Base-by-base conservation (phyloP, 2,329 filamentous ascomycete genomes). In the Botrytis tulipae region DNA sequence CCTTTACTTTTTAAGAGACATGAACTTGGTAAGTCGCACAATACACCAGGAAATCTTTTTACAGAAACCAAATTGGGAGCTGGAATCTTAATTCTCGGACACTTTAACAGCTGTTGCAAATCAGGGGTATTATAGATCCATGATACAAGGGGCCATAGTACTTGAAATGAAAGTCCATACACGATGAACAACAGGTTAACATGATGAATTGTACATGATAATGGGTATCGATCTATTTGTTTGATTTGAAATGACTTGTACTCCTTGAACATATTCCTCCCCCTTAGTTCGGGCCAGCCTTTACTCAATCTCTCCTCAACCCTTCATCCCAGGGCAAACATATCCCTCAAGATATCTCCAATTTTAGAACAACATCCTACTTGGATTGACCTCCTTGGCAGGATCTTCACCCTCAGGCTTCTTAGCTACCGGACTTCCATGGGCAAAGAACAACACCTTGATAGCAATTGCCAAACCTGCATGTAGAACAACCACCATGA, bases 381-480 rank as follows among this genome's bases (percentile, higher is more conserved):
- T 54, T 25, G 75, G 57, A 35, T 72, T 40, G n/a, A 70, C 61
- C 51, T 65, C 71, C 37, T 74, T 71, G n/a, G 44, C 62, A 46
- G 78, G 73, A 44, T 61, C 65, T 7, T 73, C 72, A 4, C 65
- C 67, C 51, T 60, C 61, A 10, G 73, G 40, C 46, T 59, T 70
- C 71, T 79, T 78, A 61, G 75, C 74, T 14, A 73, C 86, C 69
- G 89, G 89, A 82, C 92, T 94, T 67, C 88, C 90, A 78, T 93
- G 90, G 78, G 94, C 95, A 84, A 99, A 99, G 87, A 98, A 98
- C 42, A 98, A 84, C 74, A 98, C 91, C 87, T 98, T 98, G 84
- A 99, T 98, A 7, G 95, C 93, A 79, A 98, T 89, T 1, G 95
- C 90, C 77, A 99, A 86, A n/a, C 92, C 96, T 42, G 94, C 91